Evolutionary conservation across 1,284 basidiomycete species (phyloP), one percentile per base, ranked within the genome.

Genomic region (Tilletia setariae): DNA sequence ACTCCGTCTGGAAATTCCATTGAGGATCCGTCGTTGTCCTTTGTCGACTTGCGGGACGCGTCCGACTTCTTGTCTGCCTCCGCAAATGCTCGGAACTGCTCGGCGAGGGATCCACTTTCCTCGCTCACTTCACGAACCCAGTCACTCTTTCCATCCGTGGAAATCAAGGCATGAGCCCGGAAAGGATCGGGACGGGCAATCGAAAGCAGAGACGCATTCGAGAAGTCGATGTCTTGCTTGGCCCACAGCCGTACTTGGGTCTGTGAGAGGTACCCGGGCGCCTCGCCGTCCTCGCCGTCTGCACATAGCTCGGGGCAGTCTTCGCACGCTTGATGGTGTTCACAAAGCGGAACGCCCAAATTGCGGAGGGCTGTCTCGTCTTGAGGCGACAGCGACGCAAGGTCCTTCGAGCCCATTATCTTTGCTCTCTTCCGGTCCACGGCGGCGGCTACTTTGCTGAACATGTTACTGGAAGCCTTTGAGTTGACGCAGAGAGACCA

Each of bases 91-190:
- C 53, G 25, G 21, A 61, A 62, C 62, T 28, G 19, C 65, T 66
- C 21, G n/a, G 68, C 68, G n/a, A 70, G 61, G 11, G 44, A 64
- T 3, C 68, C 68, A 16, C 40, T 35, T 1, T 46, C 49, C 21
- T 43, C 28, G n/a, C 66, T 51, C 13, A 70, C 42, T 11, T 70
- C 65, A 4, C 40, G 7, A 15, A 42, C 35, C 68, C 68, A 70
- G 51, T 70, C 68, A 2, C 25, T 35, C 35, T 64, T 65, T 46
- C 68, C 68, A n/a, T 53, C 21, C 2, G 68, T 67, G n/a, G 35
- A 46, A 32, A 70, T 51, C 28, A 70, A 4, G 13, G 35, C 65
- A 19, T 70, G 68, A 11, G 66, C 28, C 23, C 40, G 46, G 21
- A 67, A 70, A 21, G 68, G 68, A 9, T 21, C 40, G 1, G 49